Percentiles rank a stretch among this genome's conserved stretches.
These are phyloP conservation scores for Colletotrichum melonis DNA, from an alignment of 2,329 filamentous ascomycete genomes.

Conservation along the genomic window DNA sequence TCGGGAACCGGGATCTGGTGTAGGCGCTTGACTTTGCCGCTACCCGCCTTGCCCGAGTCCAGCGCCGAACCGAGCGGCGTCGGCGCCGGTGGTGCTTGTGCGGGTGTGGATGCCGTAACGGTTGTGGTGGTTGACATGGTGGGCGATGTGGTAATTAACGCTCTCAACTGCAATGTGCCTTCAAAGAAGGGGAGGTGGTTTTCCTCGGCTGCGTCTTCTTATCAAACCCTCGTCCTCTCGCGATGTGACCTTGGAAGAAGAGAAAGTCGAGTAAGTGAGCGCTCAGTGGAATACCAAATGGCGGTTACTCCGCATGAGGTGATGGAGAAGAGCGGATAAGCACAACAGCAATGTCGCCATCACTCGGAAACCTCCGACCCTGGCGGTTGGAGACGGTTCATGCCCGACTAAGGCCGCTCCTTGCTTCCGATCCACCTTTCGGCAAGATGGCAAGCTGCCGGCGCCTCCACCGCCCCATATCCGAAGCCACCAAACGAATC, in stretches of 20 bases:
- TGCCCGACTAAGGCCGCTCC: background rate
- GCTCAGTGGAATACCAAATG: background rate
- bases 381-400: constrained; percentile 6
- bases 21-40: constrained; percentile 30
- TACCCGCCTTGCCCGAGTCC: constrained; percentile 10
- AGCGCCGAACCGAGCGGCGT: constrained; percentile 18
- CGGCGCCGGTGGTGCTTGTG: constrained; percentile 11
- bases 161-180: background rate
- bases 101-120: background rate
- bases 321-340: constrained; percentile 14
- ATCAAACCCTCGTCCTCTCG: background rate
- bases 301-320: constrained; percentile 14
- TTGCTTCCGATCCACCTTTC: background rate
- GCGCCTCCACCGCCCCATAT: background rate
- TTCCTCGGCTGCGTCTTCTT: background rate
- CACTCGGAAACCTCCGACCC: constrained; percentile 15
- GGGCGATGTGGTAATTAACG: background rate
- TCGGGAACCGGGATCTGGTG: constrained; percentile 31
- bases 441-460: background rate
- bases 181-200: too few relatives aligned
- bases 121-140: constrained; percentile 31
- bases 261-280: background rate
- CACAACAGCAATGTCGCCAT: constrained; percentile 18
- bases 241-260: background rate
- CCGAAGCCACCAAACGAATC: background rate